Conservation (phyloP, 83 land plant species). For the Thuja plicata region DNA sequence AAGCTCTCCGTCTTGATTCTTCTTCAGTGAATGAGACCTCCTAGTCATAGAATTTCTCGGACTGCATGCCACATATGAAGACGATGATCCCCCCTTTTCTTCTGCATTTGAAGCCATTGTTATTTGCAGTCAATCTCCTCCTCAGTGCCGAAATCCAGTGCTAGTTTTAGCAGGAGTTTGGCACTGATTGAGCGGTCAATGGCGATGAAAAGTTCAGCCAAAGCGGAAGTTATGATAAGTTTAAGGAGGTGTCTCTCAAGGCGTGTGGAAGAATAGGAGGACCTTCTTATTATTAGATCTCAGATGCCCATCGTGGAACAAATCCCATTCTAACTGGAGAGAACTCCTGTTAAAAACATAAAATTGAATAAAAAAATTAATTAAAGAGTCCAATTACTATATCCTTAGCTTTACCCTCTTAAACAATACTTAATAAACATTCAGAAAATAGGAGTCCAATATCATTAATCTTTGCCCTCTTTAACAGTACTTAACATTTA, state of each 20-base stretch:
- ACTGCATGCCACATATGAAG: constrained; percentile 8
- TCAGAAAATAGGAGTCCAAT: too few species aligned
- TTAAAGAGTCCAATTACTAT: too few species aligned
- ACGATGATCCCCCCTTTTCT: background rate
- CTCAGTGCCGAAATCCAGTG: background rate
- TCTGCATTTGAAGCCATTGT: background rate
- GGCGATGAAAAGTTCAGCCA: background rate
- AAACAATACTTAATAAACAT: too few species aligned
- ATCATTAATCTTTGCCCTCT: too few species aligned
- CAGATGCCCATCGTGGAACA: too few species aligned
- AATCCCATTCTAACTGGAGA: too few species aligned
- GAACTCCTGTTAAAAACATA: too few species aligned
- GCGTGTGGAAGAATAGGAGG: background rate
- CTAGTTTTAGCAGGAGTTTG: background rate
- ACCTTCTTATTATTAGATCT: too few species aligned
- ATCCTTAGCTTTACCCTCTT: too few species aligned
- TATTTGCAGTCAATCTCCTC: background rate
- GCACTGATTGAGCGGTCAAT: background rate
- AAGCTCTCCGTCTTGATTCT: background rate
- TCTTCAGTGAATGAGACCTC: constrained; percentile 5
- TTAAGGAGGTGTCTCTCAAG: background rate
- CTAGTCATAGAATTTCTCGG: constrained; percentile 15
- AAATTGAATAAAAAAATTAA: too few species aligned
- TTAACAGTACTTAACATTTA: too few species aligned
- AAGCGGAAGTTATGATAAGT: background rate